A percentile compares a stretch with the other conserved stretches of the same genome.
phyloP scores from a whole-genome alignment of 202 grass and related monocot genomes.

The Eragrostis tef region DNA sequence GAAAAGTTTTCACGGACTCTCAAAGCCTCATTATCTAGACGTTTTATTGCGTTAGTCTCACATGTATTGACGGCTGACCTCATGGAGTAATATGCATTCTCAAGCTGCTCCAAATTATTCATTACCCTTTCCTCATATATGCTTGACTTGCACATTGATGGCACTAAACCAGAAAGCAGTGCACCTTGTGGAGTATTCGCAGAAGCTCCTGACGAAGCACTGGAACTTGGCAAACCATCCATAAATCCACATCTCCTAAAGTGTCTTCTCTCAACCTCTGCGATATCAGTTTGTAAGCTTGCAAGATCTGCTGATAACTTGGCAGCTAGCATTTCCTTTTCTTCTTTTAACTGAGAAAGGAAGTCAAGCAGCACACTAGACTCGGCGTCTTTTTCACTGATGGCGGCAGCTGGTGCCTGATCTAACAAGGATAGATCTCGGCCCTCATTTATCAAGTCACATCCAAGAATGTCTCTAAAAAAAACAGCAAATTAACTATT shows the following conservation, averaged over 20 bases:
- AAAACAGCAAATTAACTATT: slow-evolving; percentile 42
- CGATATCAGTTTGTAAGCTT: slow-evolving; percentile 70
- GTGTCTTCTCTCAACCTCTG: slow-evolving; percentile 70
- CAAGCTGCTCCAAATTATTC: slow-evolving; percentile 80
- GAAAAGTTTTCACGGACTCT: slow-evolving; percentile 61
- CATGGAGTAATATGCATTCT: slow-evolving; percentile 86
- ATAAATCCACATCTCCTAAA: slow-evolving; percentile 44
- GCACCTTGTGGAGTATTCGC: slow-evolving; percentile 31
- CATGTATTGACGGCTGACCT: slow-evolving; percentile 65
- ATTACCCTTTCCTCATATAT: slow-evolving; percentile 69
- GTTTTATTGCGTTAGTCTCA: slow-evolving; percentile 51
- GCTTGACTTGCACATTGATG: slow-evolving; percentile 49
- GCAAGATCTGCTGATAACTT: slow-evolving; percentile 66
- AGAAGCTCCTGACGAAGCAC: slow-evolving; percentile 48
- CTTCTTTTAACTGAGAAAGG: slow-evolving; percentile 72
- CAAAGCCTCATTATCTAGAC: slow-evolving; percentile 72
- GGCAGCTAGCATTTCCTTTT: slow-evolving; percentile 71
- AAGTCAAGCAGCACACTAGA: slow-evolving; percentile 71
- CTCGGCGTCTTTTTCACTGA: slow-evolving; percentile 72
- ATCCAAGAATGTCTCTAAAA: slow-evolving; percentile 77
- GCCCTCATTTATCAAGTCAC: slow-evolving; percentile 75
- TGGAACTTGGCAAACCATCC: slow-evolving; percentile 40
- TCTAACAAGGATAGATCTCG: slow-evolving; percentile 64
- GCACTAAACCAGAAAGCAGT: slow-evolving; percentile 46
- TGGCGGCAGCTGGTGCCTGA: slow-evolving; percentile 49